Evolutionary conservation across 768 basidiomycete genomes (phyloP).

Genomic region (Collybiopsis luxurians): DNA sequence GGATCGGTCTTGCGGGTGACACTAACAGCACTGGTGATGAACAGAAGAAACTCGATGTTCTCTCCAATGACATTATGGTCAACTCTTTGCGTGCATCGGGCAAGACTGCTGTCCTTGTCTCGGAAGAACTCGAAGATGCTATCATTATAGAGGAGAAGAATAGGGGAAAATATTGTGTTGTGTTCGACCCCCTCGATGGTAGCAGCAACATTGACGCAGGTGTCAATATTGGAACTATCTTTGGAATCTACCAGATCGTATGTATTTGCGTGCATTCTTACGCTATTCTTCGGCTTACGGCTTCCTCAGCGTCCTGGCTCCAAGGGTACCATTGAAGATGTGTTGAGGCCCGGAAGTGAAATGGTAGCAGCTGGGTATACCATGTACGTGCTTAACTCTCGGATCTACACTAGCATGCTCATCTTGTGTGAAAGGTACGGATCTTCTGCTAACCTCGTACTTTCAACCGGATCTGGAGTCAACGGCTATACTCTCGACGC

Average conservation of each 20-base stretch:
- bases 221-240: constrained; percentile 97
- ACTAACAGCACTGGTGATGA: constrained; percentile 98
- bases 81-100: constrained; percentile 96
- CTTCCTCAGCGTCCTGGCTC: constrained; percentile 64
- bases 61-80: constrained; percentile 99
- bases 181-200: constrained; percentile 97
- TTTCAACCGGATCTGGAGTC: constrained; percentile 93
- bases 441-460: constrained; percentile 93
- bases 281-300: constrained; percentile 1
- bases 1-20: constrained; percentile 95
- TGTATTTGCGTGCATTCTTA: constrained; percentile 26
- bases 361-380: constrained; percentile 99
- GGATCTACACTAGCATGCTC: constrained; percentile 1
- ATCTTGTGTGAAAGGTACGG: constrained; percentile 51
- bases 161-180: constrained; percentile 92
- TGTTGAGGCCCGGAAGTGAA: constrained; percentile 88
- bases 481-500: constrained; percentile 98
- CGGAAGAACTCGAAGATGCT: constrained; percentile 92
- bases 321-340: constrained; percentile 78
- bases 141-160: constrained; percentile 82
- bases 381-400: constrained; percentile 58
- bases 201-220: constrained; percentile 98
- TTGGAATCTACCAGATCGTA: constrained; percentile 92
- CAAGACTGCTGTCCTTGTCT: constrained; percentile 94
- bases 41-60: constrained; percentile 98